Base-by-base conservation (phyloP, 345 rosid genomes). In the Moricandia moricandioides region DNA sequence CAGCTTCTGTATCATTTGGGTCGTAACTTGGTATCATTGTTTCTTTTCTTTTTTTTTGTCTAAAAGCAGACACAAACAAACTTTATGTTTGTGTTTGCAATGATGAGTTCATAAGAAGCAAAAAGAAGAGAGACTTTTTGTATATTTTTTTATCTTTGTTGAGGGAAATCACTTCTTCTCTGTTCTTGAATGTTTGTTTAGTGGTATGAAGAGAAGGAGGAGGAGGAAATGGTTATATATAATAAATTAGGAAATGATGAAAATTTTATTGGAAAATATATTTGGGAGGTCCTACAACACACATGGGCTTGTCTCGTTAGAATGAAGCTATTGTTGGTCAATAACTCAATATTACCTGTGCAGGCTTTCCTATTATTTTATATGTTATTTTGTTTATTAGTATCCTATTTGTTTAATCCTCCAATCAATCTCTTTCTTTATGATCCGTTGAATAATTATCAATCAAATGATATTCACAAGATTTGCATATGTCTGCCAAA, bases 221-320 rank as follows among this genome's bases (percentile, higher is more conserved):
- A 51, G 74, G 72, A 45, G 31, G 78, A 76, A 86, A 84, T 79
- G 84, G 85, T 82, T 85, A 84, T 87, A 84, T 87, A 88, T 86
- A 86, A 84, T 83, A 79, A 79, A 83, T 80, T 78, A 47, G 80
- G 80, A 79, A 79, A 67, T 73, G 79, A 62, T 75, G 77, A 78
- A 78, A 72, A 37, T 27, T 54, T 67, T 72, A 61, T 67, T 67
- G 68, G 49, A 71, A 77, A 60, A 77, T 77, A 77, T 77, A 58
- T 77, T 74, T 74, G 77, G 59, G 65, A 81, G 96, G 96, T 77
- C 98, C 98, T 88, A 88, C 96, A 85, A 72, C 73, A 78, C 96
- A 87, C 85, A 82, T 90, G 98, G 85, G 84, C 80, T 84, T 92
- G 97, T 92, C 98, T 79, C 80, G 86, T 85, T 76, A 86, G 86